Evolutionary conservation across 495 filamentous ascomycete genomes (phyloP), one percentile per base, ranked within the genome.

Genomic region (Penicillium subrubescens): DNA sequence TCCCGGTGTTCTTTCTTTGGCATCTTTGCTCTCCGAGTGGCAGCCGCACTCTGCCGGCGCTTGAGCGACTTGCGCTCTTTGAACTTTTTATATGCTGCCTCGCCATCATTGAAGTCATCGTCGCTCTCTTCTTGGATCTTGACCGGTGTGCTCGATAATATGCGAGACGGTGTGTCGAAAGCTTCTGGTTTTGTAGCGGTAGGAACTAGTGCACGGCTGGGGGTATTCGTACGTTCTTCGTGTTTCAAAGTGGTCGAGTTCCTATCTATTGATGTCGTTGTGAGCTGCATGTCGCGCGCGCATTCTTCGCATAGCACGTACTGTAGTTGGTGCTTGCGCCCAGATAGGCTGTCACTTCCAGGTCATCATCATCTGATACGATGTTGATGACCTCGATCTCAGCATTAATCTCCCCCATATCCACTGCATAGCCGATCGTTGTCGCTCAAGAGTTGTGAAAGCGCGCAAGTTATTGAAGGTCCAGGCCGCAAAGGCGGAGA

Each of bases 21-120:
- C 15, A 71, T 58, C 60, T 83, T 88, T 5, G 72, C 74, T 39
- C 82, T 84, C 34, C 77, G 75, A 15, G 78, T 82, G 51, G 77
- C 83, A 8, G 82, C 81, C 8, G 80, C 78, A 5, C 69, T 78
- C 43, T 79, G 78, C 64, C 84, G 88, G 48, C 86, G 78, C 71
- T 88, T 84, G 33, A 77, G 66, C 3, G 78, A 74, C 59, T 87
- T 88, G 51, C 87, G 81, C 33, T 83, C 81, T 62, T 88, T 88
- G 75, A 88, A 89, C 43, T 77, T 75, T 43, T 84, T 64, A 71
- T 89, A 90, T 10, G 80, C 82, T 12, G 80, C 80, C 62, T 83
- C 80, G 56, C 79, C 77, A 62, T 82, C 79, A 31, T 82, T 81
- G 57, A 80, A 78, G 4, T 70, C 73, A 41, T 82, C 78, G 37